A percentile compares a stretch with the other conserved stretches of the same genome.
Evolutionary conservation across 306 rosid species (phyloP).

Genomic region (Pyrus pyrifolia): DNA sequence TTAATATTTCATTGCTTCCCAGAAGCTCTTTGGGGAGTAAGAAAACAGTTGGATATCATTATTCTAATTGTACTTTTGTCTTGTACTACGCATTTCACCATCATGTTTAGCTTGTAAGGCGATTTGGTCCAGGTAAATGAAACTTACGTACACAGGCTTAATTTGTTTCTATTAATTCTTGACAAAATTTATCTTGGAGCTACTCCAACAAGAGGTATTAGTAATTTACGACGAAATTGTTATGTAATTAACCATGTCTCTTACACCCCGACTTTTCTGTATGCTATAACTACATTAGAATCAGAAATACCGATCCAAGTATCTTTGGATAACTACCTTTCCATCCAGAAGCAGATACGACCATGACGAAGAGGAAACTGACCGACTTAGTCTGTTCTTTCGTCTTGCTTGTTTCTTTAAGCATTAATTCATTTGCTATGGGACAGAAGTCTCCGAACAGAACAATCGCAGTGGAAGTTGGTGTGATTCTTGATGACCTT

Average conservation of each 20-base stretch:
- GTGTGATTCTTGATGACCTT: constrained; percentile 34
- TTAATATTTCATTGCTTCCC: not conserved
- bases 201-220: too few species aligned
- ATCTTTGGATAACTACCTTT: not conserved
- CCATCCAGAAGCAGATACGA: not conserved
- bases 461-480: constrained; percentile 26
- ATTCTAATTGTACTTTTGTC: not conserved
- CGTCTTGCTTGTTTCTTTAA: not conserved
- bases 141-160: too few species aligned
- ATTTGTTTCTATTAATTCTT: too few species aligned
- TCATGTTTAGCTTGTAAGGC: too few species aligned
- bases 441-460: not conserved
- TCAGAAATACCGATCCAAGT: not conserved
- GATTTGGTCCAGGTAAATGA: too few species aligned
- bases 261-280: too few species aligned
- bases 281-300: too few species aligned
- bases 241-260: too few species aligned
- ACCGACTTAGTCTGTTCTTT: not conserved
- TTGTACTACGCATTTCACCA: too few species aligned
- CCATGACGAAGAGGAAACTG: not conserved
- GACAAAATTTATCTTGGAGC: too few species aligned
- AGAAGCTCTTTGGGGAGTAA: not conserved
- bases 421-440: not conserved
- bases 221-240: too few species aligned
- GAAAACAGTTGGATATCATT: not conserved